Base-by-base conservation (phyloP, 208 protist genomes). In the Leishmania mexicana region DNA sequence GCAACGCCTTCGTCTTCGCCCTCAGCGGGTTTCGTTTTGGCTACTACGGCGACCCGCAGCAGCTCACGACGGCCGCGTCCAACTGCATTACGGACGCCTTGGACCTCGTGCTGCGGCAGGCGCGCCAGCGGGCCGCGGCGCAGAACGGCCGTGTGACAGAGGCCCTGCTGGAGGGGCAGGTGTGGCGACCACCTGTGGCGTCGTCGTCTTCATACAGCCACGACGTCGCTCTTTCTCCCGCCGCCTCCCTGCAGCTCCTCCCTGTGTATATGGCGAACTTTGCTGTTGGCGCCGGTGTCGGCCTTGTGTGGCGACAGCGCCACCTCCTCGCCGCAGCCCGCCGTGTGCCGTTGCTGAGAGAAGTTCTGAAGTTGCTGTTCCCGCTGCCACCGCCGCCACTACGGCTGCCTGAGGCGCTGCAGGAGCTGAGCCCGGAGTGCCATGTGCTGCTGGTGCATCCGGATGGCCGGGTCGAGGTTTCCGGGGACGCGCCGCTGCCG, bases 1-100 rank as follows among this genome's bases (percentile, higher is more conserved):
- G 91, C 68, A 83, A 86, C 58, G 78, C 72, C 77, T 80, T 92
- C 68, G 77, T 83, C 51, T 90, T 90, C 76, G 91, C 89, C 21
- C 81, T 94, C 58, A 78, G 85, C 42, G 91, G 91, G 3, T 93
- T 92, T 51, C 89, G 89, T 47, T 89, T 88, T 28, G 64, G 65
- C 51, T 87, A 84, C 83, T 81, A 85, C 71, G 53, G 70, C n/a
- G 86, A 90, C 31, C 31, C 68, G n/a, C 83, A 78, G 49, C 85
- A 92, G 71, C 57, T 87, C 38, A 79, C 62, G 38, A 85, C 82
- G 38, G 78, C 84, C 13, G 79, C 72, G 51, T 88, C 82, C 74
- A 85, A 85, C 73, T 81, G 68, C 68, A 40, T 83, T 15, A 80
- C 84, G 7, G 87, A 90, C 31, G 70, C 49, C 49, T 47, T 90